Conservation (phyloP, 805 yeast species). For the Candida peoriensis region DNA sequence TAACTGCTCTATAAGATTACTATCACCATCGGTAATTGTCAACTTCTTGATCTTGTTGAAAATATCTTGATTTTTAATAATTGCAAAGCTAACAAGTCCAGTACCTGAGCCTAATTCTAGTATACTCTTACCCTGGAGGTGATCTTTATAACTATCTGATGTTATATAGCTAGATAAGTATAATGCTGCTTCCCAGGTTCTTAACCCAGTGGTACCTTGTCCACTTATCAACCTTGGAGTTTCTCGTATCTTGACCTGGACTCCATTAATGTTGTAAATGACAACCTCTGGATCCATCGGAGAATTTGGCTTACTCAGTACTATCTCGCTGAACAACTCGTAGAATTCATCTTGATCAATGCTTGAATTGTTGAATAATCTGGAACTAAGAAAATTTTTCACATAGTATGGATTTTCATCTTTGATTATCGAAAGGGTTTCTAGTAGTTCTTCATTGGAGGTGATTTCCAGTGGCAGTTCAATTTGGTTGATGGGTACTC, state of each 20-base stretch:
- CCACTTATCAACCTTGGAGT: slow-evolving; percentile 63
- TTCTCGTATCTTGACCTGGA: slow-evolving; percentile 41
- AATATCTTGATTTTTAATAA: slow-evolving; percentile 9
- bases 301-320: slow-evolving; percentile 21
- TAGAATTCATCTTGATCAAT: slow-evolving; percentile 36
- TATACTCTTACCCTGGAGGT: slow-evolving; percentile 27
- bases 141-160: slow-evolving; percentile 1
- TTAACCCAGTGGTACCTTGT: slow-evolving; percentile 77
- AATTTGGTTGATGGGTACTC: slow-evolving; percentile 16
- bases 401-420: slow-evolving; percentile 48
- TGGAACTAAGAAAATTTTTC: slow-evolving; percentile 36
- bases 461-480: slow-evolving; percentile 12
- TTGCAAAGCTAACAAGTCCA: slow-evolving; percentile 61
- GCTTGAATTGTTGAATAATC: slow-evolving; percentile 31
- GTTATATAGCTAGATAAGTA: slow-evolving; percentile 52
- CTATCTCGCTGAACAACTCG: slow-evolving; percentile 26
- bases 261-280: slow-evolving; percentile 23
- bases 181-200: slow-evolving; percentile 94
- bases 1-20: slow-evolving; percentile 44
- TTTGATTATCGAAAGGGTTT: slow-evolving; percentile 17
- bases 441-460: slow-evolving; percentile 14
- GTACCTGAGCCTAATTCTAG: slow-evolving; percentile 90
- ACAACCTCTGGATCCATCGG: slow-evolving; percentile 28
- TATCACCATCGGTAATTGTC: slow-evolving; percentile 65
- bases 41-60: slow-evolving; percentile 23